A percentile compares a stretch with the other conserved stretches of the same genome.
phyloP scores from a whole-genome alignment of 257 asterid species.

The Striga asiatica region DNA sequence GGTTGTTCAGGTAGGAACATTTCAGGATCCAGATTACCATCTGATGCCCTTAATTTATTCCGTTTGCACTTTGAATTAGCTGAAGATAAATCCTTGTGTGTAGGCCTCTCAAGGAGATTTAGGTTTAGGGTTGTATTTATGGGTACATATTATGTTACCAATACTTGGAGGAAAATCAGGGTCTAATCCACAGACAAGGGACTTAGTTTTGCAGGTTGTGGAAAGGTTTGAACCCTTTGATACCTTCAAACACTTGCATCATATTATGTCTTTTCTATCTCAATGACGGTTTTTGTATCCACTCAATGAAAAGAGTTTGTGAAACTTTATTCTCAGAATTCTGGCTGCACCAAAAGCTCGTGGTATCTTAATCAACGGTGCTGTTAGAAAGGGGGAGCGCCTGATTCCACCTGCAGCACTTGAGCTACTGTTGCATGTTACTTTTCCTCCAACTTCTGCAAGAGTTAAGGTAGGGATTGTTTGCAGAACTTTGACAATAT shows the following conservation, averaged over 20 bases:
- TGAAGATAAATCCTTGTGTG: slow-evolving; percentile 13
- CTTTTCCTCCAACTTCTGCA: slow-evolving; percentile 66
- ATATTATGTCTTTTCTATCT: background rate
- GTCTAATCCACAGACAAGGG: slow-evolving; percentile 64
- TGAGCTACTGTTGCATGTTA: slow-evolving; percentile 47
- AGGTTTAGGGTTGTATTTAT: slow-evolving; percentile 66
- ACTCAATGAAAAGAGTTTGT: no score
- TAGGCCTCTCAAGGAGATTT: slow-evolving; percentile 80
- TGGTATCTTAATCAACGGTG: slow-evolving; percentile 47
- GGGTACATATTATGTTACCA: slow-evolving; percentile 69
- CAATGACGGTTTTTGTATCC: no score
- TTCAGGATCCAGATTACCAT: background rate
- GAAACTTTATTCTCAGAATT: no score
- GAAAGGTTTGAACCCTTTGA: slow-evolving; percentile 48
- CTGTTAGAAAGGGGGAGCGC: slow-evolving; percentile 81
- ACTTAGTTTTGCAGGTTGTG: slow-evolving; percentile 67
- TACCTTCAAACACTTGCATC: background rate
- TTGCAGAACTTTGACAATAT: background rate
- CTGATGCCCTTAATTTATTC: no score
- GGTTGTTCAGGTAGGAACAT: slow-evolving; percentile 51
- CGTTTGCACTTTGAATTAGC: no score
- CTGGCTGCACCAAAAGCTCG: slow-evolving; percentile 68
- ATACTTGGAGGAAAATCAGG: slow-evolving; percentile 61
- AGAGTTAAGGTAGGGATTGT: slow-evolving; percentile 54
- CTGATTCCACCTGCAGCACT: slow-evolving; percentile 68